Conservation (phyloP, 345 rosid species). For the Barbarea vulgaris region DNA sequence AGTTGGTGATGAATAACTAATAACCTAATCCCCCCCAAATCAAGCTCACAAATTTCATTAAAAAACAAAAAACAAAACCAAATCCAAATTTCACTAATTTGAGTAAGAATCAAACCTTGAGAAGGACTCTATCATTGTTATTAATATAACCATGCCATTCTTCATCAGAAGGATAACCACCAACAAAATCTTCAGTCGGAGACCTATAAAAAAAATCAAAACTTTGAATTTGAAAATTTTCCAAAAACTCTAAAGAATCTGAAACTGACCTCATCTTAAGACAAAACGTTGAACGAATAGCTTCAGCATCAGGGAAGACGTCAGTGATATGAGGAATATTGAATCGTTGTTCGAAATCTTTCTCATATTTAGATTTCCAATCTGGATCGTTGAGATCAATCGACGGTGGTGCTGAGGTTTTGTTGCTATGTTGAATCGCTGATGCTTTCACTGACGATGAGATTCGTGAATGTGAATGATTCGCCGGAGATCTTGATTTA, state of each 20-base stretch:
- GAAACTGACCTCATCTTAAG: conserved; percentile 71
- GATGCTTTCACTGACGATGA: conserved; percentile 28
- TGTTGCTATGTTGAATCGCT: neutral
- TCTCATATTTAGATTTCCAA: conserved; percentile 74
- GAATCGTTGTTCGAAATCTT: conserved; percentile 73
- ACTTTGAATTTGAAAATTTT: neutral
- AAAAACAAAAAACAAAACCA: neutral
- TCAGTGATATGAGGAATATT: conserved; percentile 81
- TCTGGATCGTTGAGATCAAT: conserved; percentile 77
- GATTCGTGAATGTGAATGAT: neutral
- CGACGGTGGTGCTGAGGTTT: neutral
- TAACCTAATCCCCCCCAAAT: conserved; percentile 51
- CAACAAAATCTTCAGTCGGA: conserved; percentile 68
- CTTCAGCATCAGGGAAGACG: conserved; percentile 57
- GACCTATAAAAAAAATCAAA: conserved; percentile 50
- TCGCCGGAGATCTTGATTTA: conserved; percentile 35
- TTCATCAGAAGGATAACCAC: conserved; percentile 89
- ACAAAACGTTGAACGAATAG: conserved; percentile 88
- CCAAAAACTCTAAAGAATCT: neutral
- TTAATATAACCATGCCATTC: conserved; percentile 98
- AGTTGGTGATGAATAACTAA: conserved; percentile 67
- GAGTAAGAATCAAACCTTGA: conserved; percentile 56
- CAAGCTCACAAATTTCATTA: neutral
- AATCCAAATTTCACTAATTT: neutral
- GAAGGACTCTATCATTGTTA: conserved; percentile 85